These are phyloP conservation scores for Rhynchospora breviuscula DNA, from an alignment of 176 grass and related monocot species.

Conservation along the genomic window DNA sequence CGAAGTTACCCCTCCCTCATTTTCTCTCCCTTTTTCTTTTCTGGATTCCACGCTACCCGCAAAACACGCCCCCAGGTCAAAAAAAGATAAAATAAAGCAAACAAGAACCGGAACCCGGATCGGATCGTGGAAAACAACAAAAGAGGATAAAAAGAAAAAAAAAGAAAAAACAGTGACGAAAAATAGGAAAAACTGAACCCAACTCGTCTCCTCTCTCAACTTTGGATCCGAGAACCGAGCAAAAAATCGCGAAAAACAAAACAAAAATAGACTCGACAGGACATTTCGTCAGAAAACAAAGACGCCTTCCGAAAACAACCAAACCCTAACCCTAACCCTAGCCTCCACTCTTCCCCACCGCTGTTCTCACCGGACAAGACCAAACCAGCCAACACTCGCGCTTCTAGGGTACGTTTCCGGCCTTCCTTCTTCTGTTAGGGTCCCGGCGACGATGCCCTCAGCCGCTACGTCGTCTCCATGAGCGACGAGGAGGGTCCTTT, in stretches of 20 bases:
- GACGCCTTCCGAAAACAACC: constrained; percentile 33
- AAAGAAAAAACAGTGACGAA: background rate
- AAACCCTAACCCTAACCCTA: constrained; percentile 93
- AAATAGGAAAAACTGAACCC: constrained; percentile 28
- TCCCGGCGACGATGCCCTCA: constrained; percentile 35
- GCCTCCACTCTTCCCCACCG: constrained; percentile 20
- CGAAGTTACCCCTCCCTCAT: background rate
- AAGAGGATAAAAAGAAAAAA: constrained; percentile 7
- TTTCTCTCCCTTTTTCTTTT: background rate
- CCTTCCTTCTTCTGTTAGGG: constrained; percentile 4
- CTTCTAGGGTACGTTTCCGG: background rate
- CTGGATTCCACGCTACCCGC: constrained; percentile 15
- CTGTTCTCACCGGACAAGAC: constrained; percentile 31
- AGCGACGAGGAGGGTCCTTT: constrained; percentile 37
- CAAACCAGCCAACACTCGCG: background rate
- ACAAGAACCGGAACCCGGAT: background rate
- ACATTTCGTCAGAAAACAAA: constrained; percentile 25
- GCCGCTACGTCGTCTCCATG: constrained; percentile 31
- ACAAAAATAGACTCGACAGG: constrained; percentile 26
- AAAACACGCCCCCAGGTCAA: constrained; percentile 5
- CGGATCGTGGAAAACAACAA: background rate
- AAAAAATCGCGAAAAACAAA: constrained; percentile 51
- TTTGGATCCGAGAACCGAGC: constrained; percentile 70
- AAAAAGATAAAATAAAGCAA: background rate
- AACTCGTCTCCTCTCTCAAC: constrained; percentile 28